Evolutionary conservation across 148 eudicot species (phyloP).

Genomic region (Chenopodium quinoa): DNA sequence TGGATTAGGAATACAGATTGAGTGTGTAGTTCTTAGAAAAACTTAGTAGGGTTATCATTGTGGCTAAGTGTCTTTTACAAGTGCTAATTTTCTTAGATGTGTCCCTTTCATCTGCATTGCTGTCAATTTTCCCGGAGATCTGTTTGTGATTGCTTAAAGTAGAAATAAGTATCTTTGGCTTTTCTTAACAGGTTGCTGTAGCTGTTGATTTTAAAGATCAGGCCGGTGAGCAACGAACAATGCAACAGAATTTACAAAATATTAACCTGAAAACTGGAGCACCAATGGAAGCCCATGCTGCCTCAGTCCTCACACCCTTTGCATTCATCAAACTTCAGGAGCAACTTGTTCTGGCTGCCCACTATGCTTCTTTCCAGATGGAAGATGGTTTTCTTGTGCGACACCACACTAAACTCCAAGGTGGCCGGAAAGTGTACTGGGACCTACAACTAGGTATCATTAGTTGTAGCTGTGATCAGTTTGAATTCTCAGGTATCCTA

Average conservation of each 20-base stretch:
- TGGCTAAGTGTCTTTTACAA: neutral
- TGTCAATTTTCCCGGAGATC: no score
- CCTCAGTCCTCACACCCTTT: constrained; percentile 75
- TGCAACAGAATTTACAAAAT: constrained; percentile 93
- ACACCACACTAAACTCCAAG: constrained; percentile 81
- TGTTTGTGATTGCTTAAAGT: neutral
- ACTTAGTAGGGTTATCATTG: neutral
- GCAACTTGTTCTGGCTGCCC: constrained; percentile 82
- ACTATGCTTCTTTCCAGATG: constrained; percentile 82
- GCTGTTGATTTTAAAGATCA: constrained; percentile 89
- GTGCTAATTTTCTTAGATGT: neutral
- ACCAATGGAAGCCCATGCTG: constrained; percentile 97
- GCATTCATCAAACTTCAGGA: constrained; percentile 96
- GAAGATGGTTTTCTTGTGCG: constrained; percentile 74
- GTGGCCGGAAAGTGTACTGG: constrained; percentile 92
- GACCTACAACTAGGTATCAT: constrained; percentile 66
- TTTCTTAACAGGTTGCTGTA: constrained; percentile 61
- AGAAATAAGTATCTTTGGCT: neutral
- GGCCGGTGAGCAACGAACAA: constrained; percentile 88
- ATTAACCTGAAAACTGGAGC: constrained; percentile 89
- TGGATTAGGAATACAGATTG: no score
- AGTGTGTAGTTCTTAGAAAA: no score
- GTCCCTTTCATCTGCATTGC: neutral
- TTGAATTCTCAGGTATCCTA: constrained; percentile 82
- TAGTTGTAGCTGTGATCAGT: constrained; percentile 76